These are phyloP conservation scores for Vigna unguiculata DNA, from an alignment of 306 rosid species.

Conservation along the genomic window DNA sequence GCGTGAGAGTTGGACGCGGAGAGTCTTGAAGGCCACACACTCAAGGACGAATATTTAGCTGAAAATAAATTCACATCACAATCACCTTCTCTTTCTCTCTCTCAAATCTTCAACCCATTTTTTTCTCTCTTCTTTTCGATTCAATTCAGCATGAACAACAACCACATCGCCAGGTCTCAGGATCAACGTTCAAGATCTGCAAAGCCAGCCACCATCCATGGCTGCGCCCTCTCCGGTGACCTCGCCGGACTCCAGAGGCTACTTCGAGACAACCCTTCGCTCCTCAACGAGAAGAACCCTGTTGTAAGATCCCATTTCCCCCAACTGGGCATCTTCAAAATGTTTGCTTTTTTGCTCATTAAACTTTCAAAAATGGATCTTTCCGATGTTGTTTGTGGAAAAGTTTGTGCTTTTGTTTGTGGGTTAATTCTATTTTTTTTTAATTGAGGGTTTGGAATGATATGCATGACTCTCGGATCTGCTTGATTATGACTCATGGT, in stretches of 20 bases:
- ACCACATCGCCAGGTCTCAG: conserved; percentile 41
- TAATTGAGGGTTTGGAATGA: conserved; percentile 37
- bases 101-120: conserved; percentile 5
- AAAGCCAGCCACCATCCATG: conserved; percentile 80
- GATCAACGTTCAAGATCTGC: conserved; percentile 75
- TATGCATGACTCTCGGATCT: conserved; percentile 34
- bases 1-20: conserved; percentile 34
- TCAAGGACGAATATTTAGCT: conserved; percentile 24
- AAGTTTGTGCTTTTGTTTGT: not conserved
- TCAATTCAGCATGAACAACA: conserved; percentile 62
- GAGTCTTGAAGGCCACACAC: conserved; percentile 18
- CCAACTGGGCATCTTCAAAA: conserved; percentile 13
- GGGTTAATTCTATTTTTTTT: not conserved
- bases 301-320: conserved; percentile 64
- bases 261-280: conserved; percentile 77
- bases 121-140: conserved; percentile 21
- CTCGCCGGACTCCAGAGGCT: conserved; percentile 73
- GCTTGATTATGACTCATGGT: conserved; percentile 15
- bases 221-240: conserved; percentile 77
- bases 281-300: conserved; percentile 81
- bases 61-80: not conserved
- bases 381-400: not conserved
- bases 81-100: conserved; percentile 20
- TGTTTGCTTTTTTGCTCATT: conserved; percentile 3
- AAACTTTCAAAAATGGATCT: conserved; percentile 23